Percentiles rank a stretch among this genome's conserved stretches.
These are phyloP conservation scores for Cryphonectria naterciae DNA, from an alignment of 2,329 filamentous ascomycete genomes.

Conservation along the genomic window DNA sequence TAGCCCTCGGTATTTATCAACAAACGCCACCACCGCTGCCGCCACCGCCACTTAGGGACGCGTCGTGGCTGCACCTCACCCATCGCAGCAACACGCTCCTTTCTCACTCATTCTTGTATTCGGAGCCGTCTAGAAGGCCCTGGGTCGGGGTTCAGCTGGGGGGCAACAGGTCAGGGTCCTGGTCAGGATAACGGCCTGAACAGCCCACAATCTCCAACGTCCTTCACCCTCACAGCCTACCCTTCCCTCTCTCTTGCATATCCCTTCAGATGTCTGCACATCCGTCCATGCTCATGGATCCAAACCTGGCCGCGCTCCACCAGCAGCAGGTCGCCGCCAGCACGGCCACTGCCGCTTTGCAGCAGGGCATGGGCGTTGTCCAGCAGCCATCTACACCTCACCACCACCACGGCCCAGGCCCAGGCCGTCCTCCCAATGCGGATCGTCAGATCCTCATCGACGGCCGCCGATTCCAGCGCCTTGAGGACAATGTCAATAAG, in stretches of 20 bases:
- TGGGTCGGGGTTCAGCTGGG: not conserved
- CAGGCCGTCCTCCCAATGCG: constrained; percentile 26
- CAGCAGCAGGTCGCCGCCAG: constrained; percentile 27
- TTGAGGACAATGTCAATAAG: constrained; percentile 28
- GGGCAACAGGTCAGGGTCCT: not conserved
- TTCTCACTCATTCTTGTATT: not conserved
- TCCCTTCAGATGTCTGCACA: not conserved
- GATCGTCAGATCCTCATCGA: constrained; percentile 28
- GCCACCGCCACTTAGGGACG: not conserved
- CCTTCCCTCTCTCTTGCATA: not conserved
- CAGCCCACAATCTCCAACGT: not conserved
- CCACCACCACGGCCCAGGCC: constrained; percentile 17
- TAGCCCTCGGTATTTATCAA: not conserved
- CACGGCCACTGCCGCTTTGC: constrained; percentile 24
- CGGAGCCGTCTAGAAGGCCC: not conserved
- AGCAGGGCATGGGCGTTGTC: constrained; percentile 15
- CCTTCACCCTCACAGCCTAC: no score
- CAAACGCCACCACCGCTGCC: not conserved
- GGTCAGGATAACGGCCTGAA: not conserved
- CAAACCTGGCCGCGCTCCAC: constrained; percentile 22
- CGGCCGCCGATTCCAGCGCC: constrained; percentile 28
- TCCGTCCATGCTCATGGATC: constrained; percentile 20
- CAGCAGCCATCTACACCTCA: constrained; percentile 16
- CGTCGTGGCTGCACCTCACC: not conserved
- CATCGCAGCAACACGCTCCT: not conserved